Evolutionary conservation across 2,329 filamentous ascomycete genomes (phyloP), one percentile per base, ranked within the genome.

Genomic region (Septoria petroselini): DNA sequence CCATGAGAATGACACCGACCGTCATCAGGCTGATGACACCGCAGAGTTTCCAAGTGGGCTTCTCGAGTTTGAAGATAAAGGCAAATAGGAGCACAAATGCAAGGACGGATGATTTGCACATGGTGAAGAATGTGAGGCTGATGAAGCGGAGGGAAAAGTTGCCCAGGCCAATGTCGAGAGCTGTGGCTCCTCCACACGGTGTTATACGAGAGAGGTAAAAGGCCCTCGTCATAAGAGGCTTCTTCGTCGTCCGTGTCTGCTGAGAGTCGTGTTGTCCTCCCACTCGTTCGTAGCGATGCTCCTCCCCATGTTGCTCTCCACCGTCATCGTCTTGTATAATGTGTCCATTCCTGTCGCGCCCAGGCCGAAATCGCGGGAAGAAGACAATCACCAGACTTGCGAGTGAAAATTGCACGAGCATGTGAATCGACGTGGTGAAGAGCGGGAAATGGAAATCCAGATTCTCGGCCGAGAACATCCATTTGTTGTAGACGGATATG

Each of bases 401-500:
- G 34, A 97, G 81, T 12, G 77, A 71, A 70, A 97, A 97, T 68
- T 98, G 93, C 41, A 98, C 90, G 17, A 91, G 74, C 91, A 97
- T 97, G 73, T 98, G 93, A 68, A 93, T 76, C 57, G 88, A 88
- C 3, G 93, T 98, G 8, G 91, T 95, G 71, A 97, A 97, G 41
- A 98, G 79, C 31, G 93, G 93, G 64, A 93, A 97, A 43, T 88
- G 84, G 68, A 98, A 98, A 70, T 96, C 85, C 60, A 94, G 81
- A 59, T 86, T 82, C 59, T 85, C 80, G 54, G 85, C 80, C 64
- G 88, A 87, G 72, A 98, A 97, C 91, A 98, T 97, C 93, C 93
- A 97, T 74, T 96, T 97, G 79, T 98, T 98, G 77, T 97, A 98
- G 85, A 96, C 79, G 54, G 90, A 95, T 67, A 95, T 95, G 41